Percentiles rank a stretch among this genome's conserved stretches.
These are phyloP conservation scores for Boletus pseudopeckii DNA, from an alignment of 768 basidiomycete genomes.

Conservation along the genomic window DNA sequence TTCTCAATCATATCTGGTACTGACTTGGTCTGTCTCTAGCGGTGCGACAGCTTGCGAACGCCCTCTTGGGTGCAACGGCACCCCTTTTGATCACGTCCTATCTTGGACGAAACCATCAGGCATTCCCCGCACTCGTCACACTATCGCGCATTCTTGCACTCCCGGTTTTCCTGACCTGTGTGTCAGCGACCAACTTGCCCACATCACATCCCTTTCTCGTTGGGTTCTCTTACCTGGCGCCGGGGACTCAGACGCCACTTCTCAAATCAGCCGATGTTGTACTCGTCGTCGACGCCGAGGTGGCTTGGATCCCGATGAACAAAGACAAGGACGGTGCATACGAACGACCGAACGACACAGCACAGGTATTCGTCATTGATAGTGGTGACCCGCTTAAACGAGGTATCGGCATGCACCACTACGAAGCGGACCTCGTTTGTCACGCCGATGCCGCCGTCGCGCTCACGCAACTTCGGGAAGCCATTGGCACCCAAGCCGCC, in stretches of 20 bases:
- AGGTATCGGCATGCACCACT: constrained; percentile 45
- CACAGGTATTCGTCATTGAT: constrained; percentile 59
- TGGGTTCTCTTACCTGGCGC: constrained; percentile 49
- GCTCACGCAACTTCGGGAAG: constrained; percentile 43
- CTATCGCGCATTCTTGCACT: constrained; percentile 53
- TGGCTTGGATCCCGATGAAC: constrained; percentile 60
- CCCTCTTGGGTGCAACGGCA: constrained; percentile 46
- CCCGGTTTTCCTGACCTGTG: constrained; percentile 51
- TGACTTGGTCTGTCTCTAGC: constrained; percentile 17
- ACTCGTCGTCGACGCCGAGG: constrained; percentile 60
- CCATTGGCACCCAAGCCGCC: constrained; percentile 6
- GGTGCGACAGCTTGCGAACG: constrained; percentile 39
- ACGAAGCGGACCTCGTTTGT: constrained; percentile 55
- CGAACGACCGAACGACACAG: constrained; percentile 37
- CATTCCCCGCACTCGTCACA: constrained; percentile 42
- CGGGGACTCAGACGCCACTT: constrained; percentile 42
- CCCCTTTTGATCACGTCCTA: constrained; percentile 67
- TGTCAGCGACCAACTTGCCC: constrained; percentile 51
- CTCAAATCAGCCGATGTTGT: constrained; percentile 59
- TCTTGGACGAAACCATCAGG: constrained; percentile 51
- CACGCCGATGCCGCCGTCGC: constrained; percentile 54
- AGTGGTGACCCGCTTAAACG: constrained; percentile 59
- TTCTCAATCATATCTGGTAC: not conserved
- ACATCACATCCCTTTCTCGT: constrained; percentile 53
- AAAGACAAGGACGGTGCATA: constrained; percentile 31